phyloP scores from a whole-genome alignment of 805 yeast species.

The Scheffersomyces coipomensis region DNA sequence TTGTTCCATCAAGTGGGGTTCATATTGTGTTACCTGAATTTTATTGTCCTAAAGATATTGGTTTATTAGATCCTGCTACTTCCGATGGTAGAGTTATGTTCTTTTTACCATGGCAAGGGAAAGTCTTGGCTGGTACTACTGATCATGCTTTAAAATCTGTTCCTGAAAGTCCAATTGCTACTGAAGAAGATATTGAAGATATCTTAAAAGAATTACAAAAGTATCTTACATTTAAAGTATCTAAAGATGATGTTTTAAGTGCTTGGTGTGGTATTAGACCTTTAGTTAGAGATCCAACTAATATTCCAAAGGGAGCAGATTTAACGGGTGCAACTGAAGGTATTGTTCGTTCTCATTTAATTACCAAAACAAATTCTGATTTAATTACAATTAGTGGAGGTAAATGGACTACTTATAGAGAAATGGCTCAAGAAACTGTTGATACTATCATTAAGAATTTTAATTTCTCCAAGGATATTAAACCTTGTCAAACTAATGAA shows the following conservation, averaged over 20 bases:
- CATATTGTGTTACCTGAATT: conserved; percentile 90
- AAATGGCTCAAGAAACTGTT: conserved; percentile 94
- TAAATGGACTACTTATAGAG: conserved; percentile 97
- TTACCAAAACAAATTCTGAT: conserved; percentile 69
- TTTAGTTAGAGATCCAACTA: conserved; percentile 78
- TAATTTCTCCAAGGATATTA: conserved; percentile 33
- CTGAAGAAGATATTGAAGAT: conserved; percentile 86
- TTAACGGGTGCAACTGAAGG: conserved; percentile 68
- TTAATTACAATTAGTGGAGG: conserved; percentile 93
- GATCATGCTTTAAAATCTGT: conserved; percentile 78
- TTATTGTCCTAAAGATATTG: conserved; percentile 85
- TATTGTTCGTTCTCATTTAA: conserved; percentile 84
- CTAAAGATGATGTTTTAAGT: conserved; percentile 85
- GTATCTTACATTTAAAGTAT: conserved; percentile 84
- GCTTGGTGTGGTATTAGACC: conserved; percentile 99
- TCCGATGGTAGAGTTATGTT: conserved; percentile 96
- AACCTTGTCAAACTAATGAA: conserved; percentile 53
- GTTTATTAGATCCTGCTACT: conserved; percentile 87
- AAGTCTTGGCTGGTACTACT: conserved; percentile 94
- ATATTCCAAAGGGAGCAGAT: conserved; percentile 44
- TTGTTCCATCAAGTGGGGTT: conserved; percentile 93
- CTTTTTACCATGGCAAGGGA: conserved; percentile 97
- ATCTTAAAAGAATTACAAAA: conserved; percentile 84
- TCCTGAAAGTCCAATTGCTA: conserved; percentile 77
- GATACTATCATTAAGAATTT: conserved; percentile 59